A percentile compares a stretch with the other conserved stretches of the same genome.
phyloP scores from a whole-genome alignment of 805 yeast genomes.

The Hanseniaspora lachancei region DNA sequence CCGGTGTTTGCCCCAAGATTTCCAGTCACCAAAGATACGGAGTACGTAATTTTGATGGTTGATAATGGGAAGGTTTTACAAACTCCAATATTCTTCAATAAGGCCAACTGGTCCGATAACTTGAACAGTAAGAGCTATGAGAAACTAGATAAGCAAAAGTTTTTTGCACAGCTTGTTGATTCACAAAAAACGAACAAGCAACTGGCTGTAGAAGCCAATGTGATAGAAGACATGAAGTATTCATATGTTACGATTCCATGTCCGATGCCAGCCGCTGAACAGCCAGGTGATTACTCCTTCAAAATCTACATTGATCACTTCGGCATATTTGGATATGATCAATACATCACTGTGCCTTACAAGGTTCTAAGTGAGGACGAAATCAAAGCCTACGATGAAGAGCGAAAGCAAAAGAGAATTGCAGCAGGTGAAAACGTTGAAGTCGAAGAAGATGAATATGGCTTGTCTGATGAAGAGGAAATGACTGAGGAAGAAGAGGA shows the following conservation, averaged over 20 bases:
- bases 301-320: slow-evolving; percentile 21
- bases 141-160: slow-evolving; percentile 17
- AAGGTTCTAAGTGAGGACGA: slow-evolving; percentile 28
- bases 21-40: slow-evolving; percentile 40
- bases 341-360: slow-evolving; percentile 45
- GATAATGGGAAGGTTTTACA: slow-evolving; percentile 70
- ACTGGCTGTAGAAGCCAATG: background rate
- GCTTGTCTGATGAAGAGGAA: slow-evolving; percentile 32
- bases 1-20: slow-evolving; percentile 59
- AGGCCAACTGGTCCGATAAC: slow-evolving; percentile 22
- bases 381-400: slow-evolving; percentile 6
- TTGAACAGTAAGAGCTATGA: slow-evolving; percentile 16
- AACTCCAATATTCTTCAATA: slow-evolving; percentile 32
- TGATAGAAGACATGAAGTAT: slow-evolving; percentile 3
- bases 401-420: slow-evolving; percentile 14
- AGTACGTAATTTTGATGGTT: slow-evolving; percentile 59
- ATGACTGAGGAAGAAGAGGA: slow-evolving; percentile 40
- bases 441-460: slow-evolving; percentile 40
- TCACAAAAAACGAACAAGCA: background rate
- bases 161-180: slow-evolving; percentile 18
- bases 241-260: slow-evolving; percentile 8
- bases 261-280: slow-evolving; percentile 9
- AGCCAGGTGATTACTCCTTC: slow-evolving; percentile 6
- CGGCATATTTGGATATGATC: slow-evolving; percentile 40
- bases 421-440: slow-evolving; percentile 27